Evolutionary conservation across 2,329 filamentous ascomycete genomes (phyloP), one percentile per base, ranked within the genome.

Genomic region (Calonectria pauciramosa): DNA sequence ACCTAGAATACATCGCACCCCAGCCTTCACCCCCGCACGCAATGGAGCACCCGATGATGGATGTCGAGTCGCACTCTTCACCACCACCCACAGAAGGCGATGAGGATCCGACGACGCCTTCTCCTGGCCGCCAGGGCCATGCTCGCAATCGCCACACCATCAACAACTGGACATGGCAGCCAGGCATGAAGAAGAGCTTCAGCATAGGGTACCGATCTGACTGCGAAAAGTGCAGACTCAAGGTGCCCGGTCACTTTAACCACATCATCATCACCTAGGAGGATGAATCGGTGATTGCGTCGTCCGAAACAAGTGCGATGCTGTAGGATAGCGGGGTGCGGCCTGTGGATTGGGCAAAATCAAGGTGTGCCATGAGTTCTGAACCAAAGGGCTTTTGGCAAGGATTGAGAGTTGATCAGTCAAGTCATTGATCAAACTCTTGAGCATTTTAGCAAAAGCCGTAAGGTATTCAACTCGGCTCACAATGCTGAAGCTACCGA

Each of bases 161-260:
- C 71, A 91, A 91, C 81, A 88, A 87, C 71, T 92, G 90, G 91
- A 92, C 91, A 2, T 86, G 88, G 80, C 89, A 92, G 75, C 90
- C 90, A 0, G 90, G 91, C 77, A 92, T 91, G 89, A 94, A 93
- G 85, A 91, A 91, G 82, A 92, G 90, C 75, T 93, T 96, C 83
- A 94, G 93, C 80, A 95, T 96, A 91, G 94, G 94, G 66, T 96
- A 93, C 85, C 88, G 94, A 76, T 90, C 92, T 16, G 94, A 95
- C 83, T 96, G 94, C 82, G 94, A 95, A 75, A 95, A 95, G 84
- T 96, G 94, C 85, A 90, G 90, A 56, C 88, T 91, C 82, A 94
- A 93, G 82, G 93, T 95, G 10, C 94, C 94, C 0, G 94, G 94
- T 1, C 94, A 96, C 82, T 96, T 95, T 82, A 95, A 94, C 81